These are phyloP conservation scores for Halophytophthora batemanensis DNA, from an alignment of 352 stramenopile species.

Conservation along the genomic window DNA sequence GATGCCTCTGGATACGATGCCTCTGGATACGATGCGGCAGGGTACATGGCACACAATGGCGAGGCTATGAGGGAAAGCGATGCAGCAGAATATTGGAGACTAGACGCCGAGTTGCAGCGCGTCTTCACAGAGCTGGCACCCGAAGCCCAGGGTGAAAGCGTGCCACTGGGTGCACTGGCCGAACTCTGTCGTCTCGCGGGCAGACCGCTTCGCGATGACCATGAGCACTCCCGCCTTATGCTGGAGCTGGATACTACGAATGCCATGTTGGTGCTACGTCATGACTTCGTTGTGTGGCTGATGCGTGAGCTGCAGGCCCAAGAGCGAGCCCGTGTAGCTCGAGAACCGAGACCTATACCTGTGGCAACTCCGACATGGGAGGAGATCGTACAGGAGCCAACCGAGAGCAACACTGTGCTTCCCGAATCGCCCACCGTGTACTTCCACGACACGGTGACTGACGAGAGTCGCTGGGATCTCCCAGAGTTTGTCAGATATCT, in stretches of 20 bases:
- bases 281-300: slow-evolving; percentile 56
- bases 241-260: slow-evolving; percentile 56
- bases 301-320: slow-evolving; percentile 30
- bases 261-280: slow-evolving; percentile 48
- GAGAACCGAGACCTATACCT: slow-evolving; percentile 10
- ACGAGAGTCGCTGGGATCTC: slow-evolving; percentile 51
- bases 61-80: slow-evolving; percentile 11
- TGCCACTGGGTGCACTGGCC: slow-evolving; percentile 41
- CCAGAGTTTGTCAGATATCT: slow-evolving; percentile 36
- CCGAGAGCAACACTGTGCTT: slow-evolving; percentile 14
- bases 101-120: slow-evolving; percentile 42
- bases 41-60: neutral
- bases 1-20: neutral
- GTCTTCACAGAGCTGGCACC: slow-evolving; percentile 42
- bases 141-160: slow-evolving; percentile 21
- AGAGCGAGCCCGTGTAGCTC: slow-evolving; percentile 15
- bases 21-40: neutral
- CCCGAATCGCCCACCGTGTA: slow-evolving; percentile 22
- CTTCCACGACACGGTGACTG: slow-evolving; percentile 52
- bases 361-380: slow-evolving; percentile 44
- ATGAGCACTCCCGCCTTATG: slow-evolving; percentile 46
- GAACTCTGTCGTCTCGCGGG: slow-evolving; percentile 44
- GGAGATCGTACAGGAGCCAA: slow-evolving; percentile 28
- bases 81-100: slow-evolving; percentile 37
- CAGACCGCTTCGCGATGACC: slow-evolving; percentile 36